Evolutionary conservation across 2,329 filamentous ascomycete genomes (phyloP), one percentile per base, ranked within the genome.

Genomic region (Coniochaeta prunicola): DNA sequence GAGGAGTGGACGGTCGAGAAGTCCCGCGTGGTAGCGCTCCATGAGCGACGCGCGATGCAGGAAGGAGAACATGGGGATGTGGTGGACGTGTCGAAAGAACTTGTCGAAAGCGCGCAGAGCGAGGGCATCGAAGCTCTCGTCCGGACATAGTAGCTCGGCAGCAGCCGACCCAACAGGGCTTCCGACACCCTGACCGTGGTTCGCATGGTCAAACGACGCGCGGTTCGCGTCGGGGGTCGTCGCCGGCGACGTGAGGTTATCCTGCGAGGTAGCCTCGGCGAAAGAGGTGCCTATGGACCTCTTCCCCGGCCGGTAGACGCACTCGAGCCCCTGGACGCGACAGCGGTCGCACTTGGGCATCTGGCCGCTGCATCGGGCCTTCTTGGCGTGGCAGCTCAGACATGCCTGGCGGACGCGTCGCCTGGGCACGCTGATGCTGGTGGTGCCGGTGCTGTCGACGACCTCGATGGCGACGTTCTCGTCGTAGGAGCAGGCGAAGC

Each of bases 81-180:
- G 82, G 68, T 84, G 81, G 42, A 84, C 76, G 65, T 84, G 79
- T 45, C 79, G 78, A 67, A 84, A 84, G 70, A 83, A 84, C 63
- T 79, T 77, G 64, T 80, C 80, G 62, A 84, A 82, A 6, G 80
- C 80, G 40, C 76, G 76, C 56, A 77, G 72, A 42, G 81, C 79
- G 28, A 84, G 66, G 24, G 76, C 71, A 64, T 83, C 79, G 62
- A 80, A 71, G 53, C 73, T 72, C 61, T 77, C 76, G 65, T 81
- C 73, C 17, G 66, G 69, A 34, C 67, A 69, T 28, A 68, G 62
- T 62, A 61, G 68, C 65, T 62, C 60, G 59, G 57, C 60, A 6
- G 30, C 53, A 42, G 33, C 53, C 21, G 24, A 45, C 1, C 55
- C 31, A 10, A 26, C 50, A 10, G 56, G 59, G 38, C 54, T 56